Evolutionary conservation across 768 basidiomycete genomes (phyloP), one percentile per base, ranked within the genome.

Genomic region (Sporobolomyces phaffii): DNA sequence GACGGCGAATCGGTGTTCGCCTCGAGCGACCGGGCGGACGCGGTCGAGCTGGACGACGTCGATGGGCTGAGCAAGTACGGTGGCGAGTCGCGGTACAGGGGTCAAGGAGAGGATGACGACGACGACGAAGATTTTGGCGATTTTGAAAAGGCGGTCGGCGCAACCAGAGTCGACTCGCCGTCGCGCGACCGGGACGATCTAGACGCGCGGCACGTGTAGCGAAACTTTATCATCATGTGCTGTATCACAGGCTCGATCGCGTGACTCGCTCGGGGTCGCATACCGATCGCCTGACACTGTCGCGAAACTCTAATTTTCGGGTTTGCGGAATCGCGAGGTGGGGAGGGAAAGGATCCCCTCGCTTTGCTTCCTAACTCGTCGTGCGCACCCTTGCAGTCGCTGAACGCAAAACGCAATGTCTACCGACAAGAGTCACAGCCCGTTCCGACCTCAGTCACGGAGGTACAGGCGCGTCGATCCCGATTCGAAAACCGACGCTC

Each of bases 1-100:
- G 76, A 73, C 50, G 77, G 76, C 1, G 77, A 76, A 6, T 78
- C 78, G 31, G 78, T 79, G 6, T 78, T 78, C 17, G 79, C 78
- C 10, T 24, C 45, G 44, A 56, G 59, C 18, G 45, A 61, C 13
- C 53, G 61, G 9, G 62, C 47, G 18, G 53, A 57, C 29, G 69
- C 62, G 40, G 24, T 60, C 33, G 69, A 70, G 64, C 15, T 70
- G 50, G 64, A 69, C 29, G 64, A 73, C 44, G 72, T 69, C 34
- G 72, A 73, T n/a, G 62, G 51, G 9, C 29, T 66, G 9, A 54
- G 52, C 17, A 6, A 57, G 47, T n/a, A 26, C 20, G 47, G 41
- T 28, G 36, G 49, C 44, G 11, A 38, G 11, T 24, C 33, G 6
- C 13, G 68, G 57, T 18, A n/a, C n/a, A n/a, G n/a, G n/a, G n/a